Percentiles rank a stretch among this genome's conserved stretches.
These are phyloP conservation scores for Phyllosticta ampelicida DNA, from an alignment of 2,329 filamentous ascomycete genomes.

Conservation along the genomic window DNA sequence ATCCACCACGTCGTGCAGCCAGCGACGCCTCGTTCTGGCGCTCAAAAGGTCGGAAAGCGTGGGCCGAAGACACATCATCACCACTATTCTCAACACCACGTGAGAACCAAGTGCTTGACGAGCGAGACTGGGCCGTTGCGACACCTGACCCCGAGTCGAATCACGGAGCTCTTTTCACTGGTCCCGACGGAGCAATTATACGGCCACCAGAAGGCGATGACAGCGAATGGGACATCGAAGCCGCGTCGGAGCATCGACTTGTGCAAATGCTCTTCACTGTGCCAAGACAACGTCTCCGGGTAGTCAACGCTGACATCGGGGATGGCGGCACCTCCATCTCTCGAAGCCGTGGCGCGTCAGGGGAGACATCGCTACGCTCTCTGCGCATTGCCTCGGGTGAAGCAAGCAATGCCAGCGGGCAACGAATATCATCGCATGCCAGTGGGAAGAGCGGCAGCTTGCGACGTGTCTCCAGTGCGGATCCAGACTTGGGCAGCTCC, in stretches of 20 bases:
- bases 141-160: conserved; percentile 2
- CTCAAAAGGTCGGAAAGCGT: conserved; percentile 33
- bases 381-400: background rate
- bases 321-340: background rate
- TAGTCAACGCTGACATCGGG: conserved; percentile 54
- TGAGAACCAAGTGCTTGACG: conserved; percentile 25
- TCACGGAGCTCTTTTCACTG: conserved; percentile 14
- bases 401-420: background rate
- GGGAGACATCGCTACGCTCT: background rate
- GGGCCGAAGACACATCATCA: conserved; percentile 22
- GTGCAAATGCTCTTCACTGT: conserved; percentile 78
- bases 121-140: conserved; percentile 24
- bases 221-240: conserved; percentile 42
- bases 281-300: conserved; percentile 70
- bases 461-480: background rate
- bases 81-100: conserved; percentile 27
- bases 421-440: background rate
- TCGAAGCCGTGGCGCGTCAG: background rate
- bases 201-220: conserved; percentile 25
- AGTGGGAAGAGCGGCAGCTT: background rate
- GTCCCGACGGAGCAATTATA: background rate
- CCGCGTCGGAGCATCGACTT: conserved; percentile 34
- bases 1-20: conserved; percentile 30
- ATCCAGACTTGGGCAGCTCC: background rate
- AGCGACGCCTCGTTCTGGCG: conserved; percentile 35